Evolutionary conservation across 176 grass and related monocot species (phyloP).

Genomic region (Musa schizocarpa): DNA sequence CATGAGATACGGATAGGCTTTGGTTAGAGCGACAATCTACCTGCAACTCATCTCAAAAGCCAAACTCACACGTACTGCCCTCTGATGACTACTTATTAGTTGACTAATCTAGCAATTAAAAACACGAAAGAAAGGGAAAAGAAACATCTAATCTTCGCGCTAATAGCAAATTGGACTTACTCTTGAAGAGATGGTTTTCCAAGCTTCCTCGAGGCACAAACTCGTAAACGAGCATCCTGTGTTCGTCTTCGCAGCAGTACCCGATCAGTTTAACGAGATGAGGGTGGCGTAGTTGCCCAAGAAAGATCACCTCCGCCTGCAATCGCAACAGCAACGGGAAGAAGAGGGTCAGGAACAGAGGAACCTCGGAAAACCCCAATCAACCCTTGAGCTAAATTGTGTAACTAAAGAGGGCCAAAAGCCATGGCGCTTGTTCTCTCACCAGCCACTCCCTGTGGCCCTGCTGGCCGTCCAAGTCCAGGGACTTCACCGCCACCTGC

Average conservation of each 20-base stretch:
- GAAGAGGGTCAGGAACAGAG: no score
- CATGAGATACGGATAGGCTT: no score
- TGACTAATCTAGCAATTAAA: no score
- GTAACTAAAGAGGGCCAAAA: no score
- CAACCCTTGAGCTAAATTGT: no score
- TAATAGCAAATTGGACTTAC: conserved; percentile 27
- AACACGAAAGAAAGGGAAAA: no score
- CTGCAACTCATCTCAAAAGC: no score
- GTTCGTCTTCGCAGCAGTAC: conserved; percentile 74
- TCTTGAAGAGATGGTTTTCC: conserved; percentile 87
- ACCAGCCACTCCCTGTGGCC: conserved; percentile 92
- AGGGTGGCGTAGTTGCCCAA: conserved; percentile 72
- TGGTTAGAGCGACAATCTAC: no score
- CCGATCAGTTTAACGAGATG: conserved; percentile 75
- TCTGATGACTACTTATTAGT: no score
- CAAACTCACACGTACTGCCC: no score
- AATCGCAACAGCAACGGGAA: background rate
- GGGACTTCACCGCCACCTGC: conserved; percentile 86
- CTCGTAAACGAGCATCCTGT: conserved; percentile 91
- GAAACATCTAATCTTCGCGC: no score
- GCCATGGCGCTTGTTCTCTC: background rate
- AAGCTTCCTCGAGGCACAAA: conserved; percentile 68
- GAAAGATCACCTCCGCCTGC: conserved; percentile 80
- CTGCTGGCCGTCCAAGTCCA: conserved; percentile 69
- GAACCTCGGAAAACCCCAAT: no score